Conservation (phyloP, 1,284 basidiomycete genomes). For the Mycena citricolor region DNA sequence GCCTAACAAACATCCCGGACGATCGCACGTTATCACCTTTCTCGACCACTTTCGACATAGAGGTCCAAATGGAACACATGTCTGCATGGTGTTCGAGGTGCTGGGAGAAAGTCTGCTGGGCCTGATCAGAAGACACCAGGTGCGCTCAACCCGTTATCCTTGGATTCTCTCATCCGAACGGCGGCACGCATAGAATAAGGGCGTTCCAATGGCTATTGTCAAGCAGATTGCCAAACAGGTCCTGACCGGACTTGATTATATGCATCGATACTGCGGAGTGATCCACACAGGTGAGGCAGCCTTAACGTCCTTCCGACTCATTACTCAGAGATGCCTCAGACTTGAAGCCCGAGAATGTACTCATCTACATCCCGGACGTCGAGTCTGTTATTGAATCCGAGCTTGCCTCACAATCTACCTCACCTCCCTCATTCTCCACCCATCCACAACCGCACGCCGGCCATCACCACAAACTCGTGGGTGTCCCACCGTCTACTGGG, state of each 20-base stretch:
- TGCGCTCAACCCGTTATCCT: neutral
- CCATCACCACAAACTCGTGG: constrained; percentile 69
- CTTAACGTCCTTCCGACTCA: neutral
- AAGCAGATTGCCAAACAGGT: constrained; percentile 98
- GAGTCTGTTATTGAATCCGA: constrained; percentile 93
- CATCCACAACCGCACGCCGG: constrained; percentile 1
- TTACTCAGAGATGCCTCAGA: constrained; percentile 46
- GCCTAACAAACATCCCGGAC: constrained; percentile 66
- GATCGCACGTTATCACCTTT: constrained; percentile 90
- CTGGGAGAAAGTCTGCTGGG: constrained; percentile 98
- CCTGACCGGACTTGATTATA: constrained; percentile 93
- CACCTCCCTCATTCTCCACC: constrained; percentile 34
- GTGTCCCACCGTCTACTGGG: constrained; percentile 92
- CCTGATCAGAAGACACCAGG: constrained; percentile 92
- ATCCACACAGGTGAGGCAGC: constrained; percentile 74
- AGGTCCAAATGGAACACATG: constrained; percentile 96
- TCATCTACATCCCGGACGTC: constrained; percentile 97
- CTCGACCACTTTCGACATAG: constrained; percentile 96
- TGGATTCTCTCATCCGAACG: neutral
- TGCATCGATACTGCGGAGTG: constrained; percentile 94
- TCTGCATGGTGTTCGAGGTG: constrained; percentile 99
- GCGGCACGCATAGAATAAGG: constrained; percentile 55
- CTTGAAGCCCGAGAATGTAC: constrained; percentile 97
- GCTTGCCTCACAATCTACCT: constrained; percentile 46
- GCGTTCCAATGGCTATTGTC: constrained; percentile 91